A percentile compares a stretch with the other conserved stretches of the same genome.
phyloP scores from a whole-genome alignment of 768 basidiomycete species.

The Boletus vinaceobasis region DNA sequence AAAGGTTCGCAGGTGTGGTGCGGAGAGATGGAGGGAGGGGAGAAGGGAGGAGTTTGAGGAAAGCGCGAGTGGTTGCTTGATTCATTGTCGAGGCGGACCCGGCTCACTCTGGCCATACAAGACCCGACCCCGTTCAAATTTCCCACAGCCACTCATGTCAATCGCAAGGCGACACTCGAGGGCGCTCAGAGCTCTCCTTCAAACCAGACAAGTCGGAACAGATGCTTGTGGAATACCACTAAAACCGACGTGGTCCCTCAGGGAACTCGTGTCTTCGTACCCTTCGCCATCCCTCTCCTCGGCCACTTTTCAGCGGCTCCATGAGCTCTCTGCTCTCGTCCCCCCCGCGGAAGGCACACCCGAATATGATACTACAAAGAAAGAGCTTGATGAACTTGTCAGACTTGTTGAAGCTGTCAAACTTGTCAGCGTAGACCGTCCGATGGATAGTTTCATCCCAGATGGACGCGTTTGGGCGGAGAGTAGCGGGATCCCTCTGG shows the following conservation, averaged over 20 bases:
- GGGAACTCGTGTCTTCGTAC: slow-evolving; percentile 73
- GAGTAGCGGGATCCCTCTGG: slow-evolving; percentile 34
- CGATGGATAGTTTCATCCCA: slow-evolving; percentile 29
- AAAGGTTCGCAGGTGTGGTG: slow-evolving; percentile 59
- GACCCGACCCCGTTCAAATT: not conserved
- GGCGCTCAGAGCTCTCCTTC: not conserved
- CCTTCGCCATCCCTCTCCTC: slow-evolving; percentile 60
- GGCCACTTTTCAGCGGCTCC: slow-evolving; percentile 57
- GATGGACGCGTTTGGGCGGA: slow-evolving; percentile 44
- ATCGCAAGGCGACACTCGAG: slow-evolving; percentile 1
- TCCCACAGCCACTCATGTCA: slow-evolving; percentile 16
- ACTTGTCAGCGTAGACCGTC: slow-evolving; percentile 44
- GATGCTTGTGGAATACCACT: slow-evolving; percentile 65
- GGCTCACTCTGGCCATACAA: not conserved
- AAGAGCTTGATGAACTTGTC: slow-evolving; percentile 67
- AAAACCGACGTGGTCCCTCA: slow-evolving; percentile 76
- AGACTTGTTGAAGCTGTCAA: slow-evolving; percentile 80
- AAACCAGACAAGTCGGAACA: slow-evolving; percentile 26
- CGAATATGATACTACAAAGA: slow-evolving; percentile 49
- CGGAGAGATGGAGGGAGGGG: slow-evolving; percentile 59
- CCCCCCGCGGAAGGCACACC: slow-evolving; percentile 59
- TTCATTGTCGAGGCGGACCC: slow-evolving; percentile 18
- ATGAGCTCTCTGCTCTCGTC: slow-evolving; percentile 68
- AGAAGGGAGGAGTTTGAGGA: slow-evolving; percentile 58
- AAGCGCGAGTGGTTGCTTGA: slow-evolving; percentile 25